Base-by-base conservation (phyloP, 2,329 filamentous ascomycete genomes). In the Cordyceps fumosorosea region DNA sequence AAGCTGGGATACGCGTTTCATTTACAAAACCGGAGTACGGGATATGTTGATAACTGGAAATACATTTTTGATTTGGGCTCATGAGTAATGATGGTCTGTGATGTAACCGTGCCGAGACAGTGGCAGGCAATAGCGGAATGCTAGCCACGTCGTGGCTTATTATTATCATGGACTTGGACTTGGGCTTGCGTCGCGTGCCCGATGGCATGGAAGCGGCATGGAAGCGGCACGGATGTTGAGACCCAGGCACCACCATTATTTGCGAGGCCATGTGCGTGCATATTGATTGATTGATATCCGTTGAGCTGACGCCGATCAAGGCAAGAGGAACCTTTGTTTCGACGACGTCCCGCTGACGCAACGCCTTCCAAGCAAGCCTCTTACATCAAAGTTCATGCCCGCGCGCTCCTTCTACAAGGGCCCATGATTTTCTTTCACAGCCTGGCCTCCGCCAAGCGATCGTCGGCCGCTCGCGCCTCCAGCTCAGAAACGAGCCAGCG, bases 41-140 rank as follows among this genome's bases (percentile, higher is more conserved):
- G 59, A 61, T 61, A 61, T 61, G 26, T 55, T 61, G 51, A 50
- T 61, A 56, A 55, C 14, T 61, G 29, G 34, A 50, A 42, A 24
- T 29, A 55, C 42, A 61, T 61, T 51, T 26, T 42, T 55, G 24
- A 11, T 47, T 60, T 47, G 32, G 50, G 22, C n/a, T 18, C 16
- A 48, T 32, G 59, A 55, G 20, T n/a, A 40, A 18, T 47, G 20
- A 8, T 45, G 18, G 4, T 32, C 32, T 34, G 50, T 60, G 57
- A 60, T 60, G 48, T 54, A 55, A 60, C 5, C 26, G 44, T 37
- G 57, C 34, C 45, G 57, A 47, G 57, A 51, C 48, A 60, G 40
- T 60, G 29, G 29, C 29, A 29, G 18, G 24, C 26, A 54, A 47
- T 60, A 37, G 37, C 37, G 57, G 24, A 60, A 37, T 37, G 57